Conservation (phyloP, 495 filamentous ascomycete genomes). For the Aspergillus taichungensis region DNA sequence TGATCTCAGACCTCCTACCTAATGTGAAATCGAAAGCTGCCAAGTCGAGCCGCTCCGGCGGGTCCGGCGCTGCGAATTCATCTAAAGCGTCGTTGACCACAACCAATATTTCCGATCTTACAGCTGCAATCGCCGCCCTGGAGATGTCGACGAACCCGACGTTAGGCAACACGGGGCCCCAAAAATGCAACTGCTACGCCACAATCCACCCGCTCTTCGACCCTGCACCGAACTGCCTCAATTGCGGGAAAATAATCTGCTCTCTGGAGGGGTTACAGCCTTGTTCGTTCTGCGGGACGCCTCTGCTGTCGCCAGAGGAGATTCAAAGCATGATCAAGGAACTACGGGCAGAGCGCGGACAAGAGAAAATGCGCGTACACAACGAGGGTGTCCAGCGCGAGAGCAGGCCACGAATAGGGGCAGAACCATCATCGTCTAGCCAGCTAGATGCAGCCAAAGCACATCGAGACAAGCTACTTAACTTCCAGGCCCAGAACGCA, state of each 20-base stretch:
- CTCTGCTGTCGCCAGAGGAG: slow-evolving; percentile 61
- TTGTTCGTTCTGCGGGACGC: slow-evolving; percentile 80
- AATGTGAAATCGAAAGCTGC: slow-evolving; percentile 54
- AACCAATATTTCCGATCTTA: slow-evolving; percentile 70
- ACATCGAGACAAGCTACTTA: slow-evolving; percentile 75
- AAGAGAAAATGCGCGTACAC: slow-evolving; percentile 74
- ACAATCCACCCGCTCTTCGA: slow-evolving; percentile 74
- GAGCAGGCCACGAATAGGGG: slow-evolving; percentile 26
- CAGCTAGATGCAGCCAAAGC: slow-evolving; percentile 43
- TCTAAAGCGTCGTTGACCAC: slow-evolving; percentile 34
- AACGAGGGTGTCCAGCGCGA: slow-evolving; percentile 58
- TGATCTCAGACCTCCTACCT: slow-evolving; percentile 68
- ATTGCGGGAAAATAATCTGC: slow-evolving; percentile 95
- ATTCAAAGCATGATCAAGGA: slow-evolving; percentile 79
- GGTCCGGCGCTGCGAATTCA: slow-evolving; percentile 29
- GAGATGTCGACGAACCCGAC: slow-evolving; percentile 85
- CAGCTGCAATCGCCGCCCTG: slow-evolving; percentile 81
- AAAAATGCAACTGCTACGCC: slow-evolving; percentile 77
- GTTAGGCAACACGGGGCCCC: slow-evolving; percentile 42
- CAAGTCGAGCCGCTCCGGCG: slow-evolving; percentile 48
- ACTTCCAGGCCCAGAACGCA: slow-evolving; percentile 83
- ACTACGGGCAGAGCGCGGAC: slow-evolving; percentile 75
- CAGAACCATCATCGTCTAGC: slow-evolving; percentile 35
- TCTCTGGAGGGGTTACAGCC: slow-evolving; percentile 89
- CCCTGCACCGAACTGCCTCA: slow-evolving; percentile 84